Percentiles rank a stretch among this genome's conserved stretches.
These are phyloP conservation scores for Hypoxylon perforatum DNA, from an alignment of 495 filamentous ascomycete genomes.

Conservation along the genomic window DNA sequence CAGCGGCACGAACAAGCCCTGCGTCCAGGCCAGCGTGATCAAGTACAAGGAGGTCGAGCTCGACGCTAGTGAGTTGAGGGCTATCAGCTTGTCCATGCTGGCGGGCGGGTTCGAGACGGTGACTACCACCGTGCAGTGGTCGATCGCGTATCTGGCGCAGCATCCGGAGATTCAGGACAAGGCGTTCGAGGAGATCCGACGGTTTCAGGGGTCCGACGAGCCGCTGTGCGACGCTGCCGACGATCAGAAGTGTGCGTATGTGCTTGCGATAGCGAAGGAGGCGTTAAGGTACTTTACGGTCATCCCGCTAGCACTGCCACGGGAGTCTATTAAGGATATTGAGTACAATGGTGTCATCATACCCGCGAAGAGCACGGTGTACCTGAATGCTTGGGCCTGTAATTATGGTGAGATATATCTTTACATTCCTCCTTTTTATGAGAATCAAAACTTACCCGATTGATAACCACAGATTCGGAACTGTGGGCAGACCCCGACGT, in stretches of 20 bases:
- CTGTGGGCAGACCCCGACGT: constrained; percentile 68
- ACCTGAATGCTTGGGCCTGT: constrained; percentile 74
- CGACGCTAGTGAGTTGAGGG: constrained; percentile 67
- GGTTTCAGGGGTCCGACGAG: constrained; percentile 63
- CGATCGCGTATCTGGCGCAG: constrained; percentile 66
- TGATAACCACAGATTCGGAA: constrained; percentile 56
- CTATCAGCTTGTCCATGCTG: constrained; percentile 72
- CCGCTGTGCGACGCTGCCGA: constrained; percentile 68
- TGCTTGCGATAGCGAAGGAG: constrained; percentile 68
- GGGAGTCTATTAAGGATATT: constrained; percentile 69
- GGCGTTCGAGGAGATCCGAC: constrained; percentile 64
- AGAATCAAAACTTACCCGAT: not conserved
- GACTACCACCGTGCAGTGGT: constrained; percentile 71
- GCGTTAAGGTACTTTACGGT: constrained; percentile 70
- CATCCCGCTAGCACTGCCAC: constrained; percentile 69
- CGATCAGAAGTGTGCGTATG: constrained; percentile 70
- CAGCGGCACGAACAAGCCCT: constrained; percentile 69
- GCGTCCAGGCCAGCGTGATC: constrained; percentile 73
- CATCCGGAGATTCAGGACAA: constrained; percentile 70
- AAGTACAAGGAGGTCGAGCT: constrained; percentile 69
- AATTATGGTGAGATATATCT: constrained; percentile 61
- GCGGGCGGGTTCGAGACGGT: constrained; percentile 72
- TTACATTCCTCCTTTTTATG: constrained; percentile 34
- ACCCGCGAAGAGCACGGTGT: constrained; percentile 69
- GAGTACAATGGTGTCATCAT: constrained; percentile 66